These are phyloP conservation scores for Rhamnella rubrinervis DNA, from an alignment of 331 rosid genomes.

Conservation along the genomic window DNA sequence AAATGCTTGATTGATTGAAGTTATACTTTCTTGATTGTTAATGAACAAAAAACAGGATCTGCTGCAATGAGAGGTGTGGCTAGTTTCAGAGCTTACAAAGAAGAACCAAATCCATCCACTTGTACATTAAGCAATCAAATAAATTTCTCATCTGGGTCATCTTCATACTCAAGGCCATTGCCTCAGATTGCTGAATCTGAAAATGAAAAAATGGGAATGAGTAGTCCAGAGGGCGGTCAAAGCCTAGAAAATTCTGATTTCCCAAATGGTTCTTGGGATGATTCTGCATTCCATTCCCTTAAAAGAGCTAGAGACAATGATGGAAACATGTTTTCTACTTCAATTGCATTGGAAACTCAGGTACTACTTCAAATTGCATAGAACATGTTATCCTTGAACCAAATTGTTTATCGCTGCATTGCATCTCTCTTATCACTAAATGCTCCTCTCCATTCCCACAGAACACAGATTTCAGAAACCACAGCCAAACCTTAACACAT, in stretches of 20 bases:
- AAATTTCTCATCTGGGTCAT: conserved; percentile 43
- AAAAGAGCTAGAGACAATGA: conserved; percentile 54
- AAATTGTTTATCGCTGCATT: not conserved
- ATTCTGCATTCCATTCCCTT: conserved; percentile 38
- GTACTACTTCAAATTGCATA: conserved; percentile 28
- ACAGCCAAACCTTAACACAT: conserved; percentile 45
- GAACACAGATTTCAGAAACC: conserved; percentile 42
- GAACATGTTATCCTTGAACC: not conserved
- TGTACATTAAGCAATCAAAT: conserved; percentile 34
- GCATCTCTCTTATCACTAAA: not conserved
- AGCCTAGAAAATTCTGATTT: conserved; percentile 35
- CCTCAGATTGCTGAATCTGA: conserved; percentile 60
- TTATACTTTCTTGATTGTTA: too few species aligned
- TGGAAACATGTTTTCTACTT: conserved; percentile 47
- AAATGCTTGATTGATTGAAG: too few species aligned
- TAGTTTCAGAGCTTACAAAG: conserved; percentile 33
- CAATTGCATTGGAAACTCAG: conserved; percentile 54
- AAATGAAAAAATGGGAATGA: conserved; percentile 30
- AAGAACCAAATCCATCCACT: conserved; percentile 41
- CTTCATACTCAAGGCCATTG: conserved; percentile 45
- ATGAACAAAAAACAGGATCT: conserved; percentile 32
- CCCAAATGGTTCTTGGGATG: conserved; percentile 56
- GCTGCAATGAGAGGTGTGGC: conserved; percentile 37
- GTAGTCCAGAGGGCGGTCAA: conserved; percentile 27
- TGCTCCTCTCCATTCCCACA: conserved; percentile 11